Evolutionary conservation across 495 filamentous ascomycete species (phyloP), one percentile per base, ranked within the genome.

Genomic region (Diplogelasinospora grovesii): DNA sequence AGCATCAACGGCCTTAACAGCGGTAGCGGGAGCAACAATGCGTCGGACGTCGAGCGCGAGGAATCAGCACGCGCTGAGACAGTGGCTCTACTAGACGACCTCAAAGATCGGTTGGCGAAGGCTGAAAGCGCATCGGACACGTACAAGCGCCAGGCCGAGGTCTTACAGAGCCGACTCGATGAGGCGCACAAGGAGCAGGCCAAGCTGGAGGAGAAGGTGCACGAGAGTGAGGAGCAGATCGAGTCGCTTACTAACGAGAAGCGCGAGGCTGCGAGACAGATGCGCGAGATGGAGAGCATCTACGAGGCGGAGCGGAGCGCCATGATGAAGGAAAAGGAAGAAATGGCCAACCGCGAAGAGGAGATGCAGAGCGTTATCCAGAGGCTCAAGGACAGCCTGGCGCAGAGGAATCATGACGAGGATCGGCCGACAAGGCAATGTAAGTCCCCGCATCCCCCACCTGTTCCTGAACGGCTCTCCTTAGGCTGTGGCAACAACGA

Each of bases 271-370:
- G 74, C 79, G 11, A 78, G 87, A 36, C 81, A 90, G 62, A 83
- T 83, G 50, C 74, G 89, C 41, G 92, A 98, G 54, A 75, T 94
- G 61, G 88, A 95, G 58, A 77, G 78, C 41, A 85, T 89, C 23
- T 90, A 92, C 62, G 90, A 96, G 61, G 73, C 81, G 31, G 92
- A 98, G 64, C 78, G 89, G 28, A 86, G 78, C 58, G 78, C 85
- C 27, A 83, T 90, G 73, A 79, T 85, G 52, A 83, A 85, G 61
- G 90, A 96, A 63, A 89, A 89, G 69, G 86, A 95, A 41, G 86
- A 94, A 46, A 84, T 88, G 66, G 68, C 73, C 23, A 80, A 80
- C 47, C 71, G 81, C 28, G 86, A 94, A 54, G 88, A 95, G 57
- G 89, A 93, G 53, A 77, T 96, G 74, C 86, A 90, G 60, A 69